Evolutionary conservation across 2,329 filamentous ascomycete species (phyloP).

Genomic region (Basipetospora chlamydospora): DNA sequence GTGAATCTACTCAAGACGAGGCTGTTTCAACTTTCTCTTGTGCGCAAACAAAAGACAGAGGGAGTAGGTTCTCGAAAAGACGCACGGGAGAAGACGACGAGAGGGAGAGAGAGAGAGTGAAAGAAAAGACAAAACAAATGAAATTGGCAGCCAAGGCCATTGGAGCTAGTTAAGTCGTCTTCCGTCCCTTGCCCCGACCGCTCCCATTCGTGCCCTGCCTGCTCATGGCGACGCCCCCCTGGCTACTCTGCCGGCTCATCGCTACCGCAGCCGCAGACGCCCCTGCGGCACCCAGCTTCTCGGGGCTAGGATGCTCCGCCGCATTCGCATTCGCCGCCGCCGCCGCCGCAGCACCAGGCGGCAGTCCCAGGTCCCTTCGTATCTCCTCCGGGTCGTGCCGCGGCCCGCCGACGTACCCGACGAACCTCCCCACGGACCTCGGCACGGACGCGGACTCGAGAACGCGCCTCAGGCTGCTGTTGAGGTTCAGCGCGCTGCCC

Average conservation of each 20-base stretch:
- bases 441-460: conserved; percentile 39
- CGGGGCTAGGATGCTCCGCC: conserved; percentile 14
- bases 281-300: conserved; percentile 10
- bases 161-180: too few species aligned
- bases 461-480: conserved; percentile 37
- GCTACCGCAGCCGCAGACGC: conserved; percentile 23
- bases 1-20: too few species aligned
- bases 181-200: conserved; percentile 30
- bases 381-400: conserved; percentile 34
- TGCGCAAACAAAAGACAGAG: neutral
- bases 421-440: conserved; percentile 30
- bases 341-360: conserved; percentile 19
- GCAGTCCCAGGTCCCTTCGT: conserved; percentile 34
- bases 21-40: neutral
- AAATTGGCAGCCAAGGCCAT: too few species aligned
- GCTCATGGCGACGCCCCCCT: conserved; percentile 42
- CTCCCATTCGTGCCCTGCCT: conserved; percentile 36
- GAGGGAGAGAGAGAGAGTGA: conserved; percentile 7
- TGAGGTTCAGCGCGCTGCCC: conserved; percentile 40
- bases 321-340: too few species aligned
- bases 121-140: conserved; percentile 8
- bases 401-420: conserved; percentile 27
- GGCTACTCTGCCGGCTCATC: conserved; percentile 42
- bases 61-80: neutral
- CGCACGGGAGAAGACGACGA: neutral